Base-by-base conservation (phyloP, 768 basidiomycete species). In the Boletus tylopilopsis region DNA sequence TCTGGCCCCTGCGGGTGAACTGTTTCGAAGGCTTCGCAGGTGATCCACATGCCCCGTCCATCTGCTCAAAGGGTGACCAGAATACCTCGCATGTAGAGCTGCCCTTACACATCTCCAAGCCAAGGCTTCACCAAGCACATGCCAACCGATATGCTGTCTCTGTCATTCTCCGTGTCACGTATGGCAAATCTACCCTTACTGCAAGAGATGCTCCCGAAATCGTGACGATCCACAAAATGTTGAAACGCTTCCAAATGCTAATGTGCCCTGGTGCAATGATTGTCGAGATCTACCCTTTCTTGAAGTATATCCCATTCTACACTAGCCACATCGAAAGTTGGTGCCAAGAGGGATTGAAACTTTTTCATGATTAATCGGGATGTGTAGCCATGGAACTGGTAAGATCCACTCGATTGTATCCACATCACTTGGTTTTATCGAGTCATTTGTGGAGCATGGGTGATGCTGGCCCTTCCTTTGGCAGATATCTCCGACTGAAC, bases 11-110 rank as follows among this genome's bases (percentile, higher is more conserved):
- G 76, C 76, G 3, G 82, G 81, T 2, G 81, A 82, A 23, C 70
- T 76, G 36, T 80, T 84, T 59, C 79, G 80, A 62, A 81, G 77
- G 63, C 76, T 84, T 68, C 73, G 82, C 48, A 76, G 73, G 81
- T 81, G 64, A 62, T 11, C 13, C 22, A 30, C 29, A 30, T 33
- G 12, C 19, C 4, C 15, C 9, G n/a, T n/a, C 15, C 21, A 5
- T 45, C 27, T 5, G 15, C 21, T 51, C 10, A 21, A 16, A 43
- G 16, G 22, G 15, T 59, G 11, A 54, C 22, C 21, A 3, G 5
- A 25, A 29, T 21, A 11, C 18, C 5, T 41, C 23, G 11, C 2
- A 33, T 27, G 10, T 22, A 82, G 82, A 49, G 80, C 80, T 2
- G 70, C 82, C 0, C 81, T 83, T 56, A 75, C 79, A 0, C 78